phyloP scores from a whole-genome alignment of 140 eudicot genomes.

The Senecio squalidus region DNA sequence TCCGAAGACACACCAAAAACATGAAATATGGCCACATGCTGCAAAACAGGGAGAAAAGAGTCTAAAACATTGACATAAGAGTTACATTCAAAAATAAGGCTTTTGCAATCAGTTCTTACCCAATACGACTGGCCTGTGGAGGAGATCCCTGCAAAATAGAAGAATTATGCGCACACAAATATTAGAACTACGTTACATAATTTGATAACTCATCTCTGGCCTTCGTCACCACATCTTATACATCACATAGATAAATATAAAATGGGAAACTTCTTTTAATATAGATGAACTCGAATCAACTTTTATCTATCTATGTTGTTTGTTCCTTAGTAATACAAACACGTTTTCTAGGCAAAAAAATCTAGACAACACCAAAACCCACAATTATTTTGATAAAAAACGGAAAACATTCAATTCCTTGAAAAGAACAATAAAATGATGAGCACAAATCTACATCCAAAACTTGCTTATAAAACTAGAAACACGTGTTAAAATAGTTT shows the following conservation, averaged over 20 bases:
- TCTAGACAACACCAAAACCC: no score
- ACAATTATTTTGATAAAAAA: no score
- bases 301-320: no score
- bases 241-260: slow-evolving; percentile 5
- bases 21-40: slow-evolving; percentile 72
- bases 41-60: slow-evolving; percentile 26
- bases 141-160: slow-evolving; percentile 49
- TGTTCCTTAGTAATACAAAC: no score
- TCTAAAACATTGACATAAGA: neutral
- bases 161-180: neutral
- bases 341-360: no score
- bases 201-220: neutral
- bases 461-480: neutral
- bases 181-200: slow-evolving; percentile 6
- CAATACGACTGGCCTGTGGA: slow-evolving; percentile 73
- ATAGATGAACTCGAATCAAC: slow-evolving; percentile 2
- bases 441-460: no score
- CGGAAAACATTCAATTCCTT: no score
- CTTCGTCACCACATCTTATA: slow-evolving; percentile 1
- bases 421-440: no score
- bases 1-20: slow-evolving; percentile 65
- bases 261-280: neutral
- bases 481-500: neutral
- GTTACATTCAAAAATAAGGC: slow-evolving; percentile 7
- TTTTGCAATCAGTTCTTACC: slow-evolving; percentile 39